A percentile compares a stretch with the other conserved stretches of the same genome.
Conservation (phyloP, 371 early-diverging fungal genomes). For the Apophysomyces variabilis region DNA sequence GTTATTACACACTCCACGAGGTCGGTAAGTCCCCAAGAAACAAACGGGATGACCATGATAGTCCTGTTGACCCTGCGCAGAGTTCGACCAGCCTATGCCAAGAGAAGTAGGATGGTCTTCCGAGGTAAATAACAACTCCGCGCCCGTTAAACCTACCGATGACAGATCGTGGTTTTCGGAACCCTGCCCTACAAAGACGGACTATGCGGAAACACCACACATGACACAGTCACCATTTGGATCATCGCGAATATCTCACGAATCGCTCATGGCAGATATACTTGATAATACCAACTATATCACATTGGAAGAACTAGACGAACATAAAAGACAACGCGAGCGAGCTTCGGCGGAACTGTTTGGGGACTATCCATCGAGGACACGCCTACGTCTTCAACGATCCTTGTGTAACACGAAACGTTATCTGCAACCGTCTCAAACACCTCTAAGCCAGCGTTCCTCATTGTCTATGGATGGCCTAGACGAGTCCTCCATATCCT, state of each 20-base stretch:
- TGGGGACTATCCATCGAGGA: slow-evolving; percentile 15
- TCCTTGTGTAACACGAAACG: slow-evolving; percentile 12
- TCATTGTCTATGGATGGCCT: neutral
- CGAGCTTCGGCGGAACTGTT: neutral
- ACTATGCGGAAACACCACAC: neutral
- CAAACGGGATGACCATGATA: neutral
- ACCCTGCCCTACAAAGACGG: neutral
- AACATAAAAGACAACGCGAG: neutral
- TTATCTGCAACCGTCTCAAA: neutral
- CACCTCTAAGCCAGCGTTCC: neutral
- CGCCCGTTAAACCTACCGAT: neutral
- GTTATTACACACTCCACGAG: neutral
- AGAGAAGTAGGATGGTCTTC: neutral
- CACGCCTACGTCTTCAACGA: slow-evolving; percentile 17
- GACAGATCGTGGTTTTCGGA: slow-evolving; percentile 4
- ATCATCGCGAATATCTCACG: neutral
- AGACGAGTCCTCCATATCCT: neutral
- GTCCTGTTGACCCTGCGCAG: neutral
- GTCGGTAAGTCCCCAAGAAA: neutral
- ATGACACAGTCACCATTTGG: slow-evolving; percentile 2
- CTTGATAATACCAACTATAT: neutral
- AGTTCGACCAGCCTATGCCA: neutral
- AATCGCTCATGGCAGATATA: neutral
- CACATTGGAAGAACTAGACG: slow-evolving; percentile 1
- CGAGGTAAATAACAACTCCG: neutral